Evolutionary conservation across 2,329 filamentous ascomycete species (phyloP).

Genomic region (Colletotrichum horii): DNA sequence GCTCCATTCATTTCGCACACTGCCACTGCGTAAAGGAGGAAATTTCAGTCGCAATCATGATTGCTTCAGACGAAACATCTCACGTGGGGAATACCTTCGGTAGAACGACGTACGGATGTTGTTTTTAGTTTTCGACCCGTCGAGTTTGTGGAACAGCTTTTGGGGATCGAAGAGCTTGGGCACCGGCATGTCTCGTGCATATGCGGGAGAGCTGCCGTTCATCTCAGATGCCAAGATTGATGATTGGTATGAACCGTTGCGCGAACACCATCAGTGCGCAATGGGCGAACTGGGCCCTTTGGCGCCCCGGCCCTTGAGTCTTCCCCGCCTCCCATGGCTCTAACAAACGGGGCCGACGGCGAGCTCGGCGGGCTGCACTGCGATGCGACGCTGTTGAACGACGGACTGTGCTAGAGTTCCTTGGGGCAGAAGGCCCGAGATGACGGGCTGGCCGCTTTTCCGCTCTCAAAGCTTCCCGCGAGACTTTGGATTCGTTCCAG

Average conservation of each 20-base stretch:
- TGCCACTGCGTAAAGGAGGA: not conserved
- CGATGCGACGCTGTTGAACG: not conserved
- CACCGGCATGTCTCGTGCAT: not conserved
- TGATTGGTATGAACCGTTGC: not conserved
- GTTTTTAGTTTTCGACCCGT: not conserved
- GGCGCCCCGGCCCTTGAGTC: not conserved
- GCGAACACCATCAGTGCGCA: conserved; percentile 2
- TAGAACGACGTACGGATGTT: not conserved
- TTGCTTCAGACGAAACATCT: not conserved
- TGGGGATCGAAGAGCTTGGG: not conserved
- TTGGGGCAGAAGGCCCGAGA: not conserved
- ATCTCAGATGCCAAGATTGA: not conserved
- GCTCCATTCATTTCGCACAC: not conserved
- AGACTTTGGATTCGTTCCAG: not conserved
- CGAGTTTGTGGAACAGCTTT: not conserved
- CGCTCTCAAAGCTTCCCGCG: not conserved
- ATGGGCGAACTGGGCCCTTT: not conserved
- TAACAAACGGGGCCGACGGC: not conserved
- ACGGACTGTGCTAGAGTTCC: not conserved
- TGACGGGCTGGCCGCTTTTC: not conserved
- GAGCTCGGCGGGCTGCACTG: not conserved
- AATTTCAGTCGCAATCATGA: not conserved
- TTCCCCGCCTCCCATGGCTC: not conserved
- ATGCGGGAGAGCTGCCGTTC: not conserved
- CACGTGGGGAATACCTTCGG: not conserved